Conservation (phyloP, 2,329 filamentous ascomycete species). For the Karstenula rhodostoma region DNA sequence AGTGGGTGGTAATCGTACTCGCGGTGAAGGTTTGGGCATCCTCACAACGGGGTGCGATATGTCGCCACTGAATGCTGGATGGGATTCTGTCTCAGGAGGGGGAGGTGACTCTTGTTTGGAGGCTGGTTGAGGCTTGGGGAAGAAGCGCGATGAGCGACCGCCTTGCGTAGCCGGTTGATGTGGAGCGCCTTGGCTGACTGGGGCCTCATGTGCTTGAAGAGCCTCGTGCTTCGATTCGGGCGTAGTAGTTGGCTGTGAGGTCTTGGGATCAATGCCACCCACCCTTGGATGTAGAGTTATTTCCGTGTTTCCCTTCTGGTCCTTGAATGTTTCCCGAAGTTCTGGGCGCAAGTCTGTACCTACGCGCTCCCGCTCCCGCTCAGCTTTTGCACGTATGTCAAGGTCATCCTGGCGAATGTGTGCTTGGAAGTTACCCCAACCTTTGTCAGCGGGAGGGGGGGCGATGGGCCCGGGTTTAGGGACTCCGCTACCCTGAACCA, state of each 20-base stretch:
- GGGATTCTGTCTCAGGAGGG: slow-evolving; percentile 75
- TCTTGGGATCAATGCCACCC: slow-evolving; percentile 28
- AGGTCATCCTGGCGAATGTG: slow-evolving; percentile 43
- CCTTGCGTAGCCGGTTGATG: slow-evolving; percentile 36
- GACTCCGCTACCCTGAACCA: slow-evolving; percentile 25
- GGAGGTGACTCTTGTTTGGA: slow-evolving; percentile 51
- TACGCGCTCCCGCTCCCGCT: slow-evolving; percentile 38
- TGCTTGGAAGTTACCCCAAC: slow-evolving; percentile 44
- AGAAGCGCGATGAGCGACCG: slow-evolving; percentile 48
- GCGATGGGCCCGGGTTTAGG: slow-evolving; percentile 39
- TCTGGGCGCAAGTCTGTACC: slow-evolving; percentile 42
- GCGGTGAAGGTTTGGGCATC: slow-evolving; percentile 73
- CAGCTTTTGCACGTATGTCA: slow-evolving; percentile 32
- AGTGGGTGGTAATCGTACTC: slow-evolving; percentile 80
- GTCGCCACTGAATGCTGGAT: slow-evolving; percentile 77
- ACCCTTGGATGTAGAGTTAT: slow-evolving; percentile 39
- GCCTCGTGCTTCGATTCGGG: slow-evolving; percentile 40
- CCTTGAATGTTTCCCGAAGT: slow-evolving; percentile 43
- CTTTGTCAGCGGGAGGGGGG: slow-evolving; percentile 36
- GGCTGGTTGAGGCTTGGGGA: slow-evolving; percentile 41
- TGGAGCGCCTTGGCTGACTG: slow-evolving; percentile 31
- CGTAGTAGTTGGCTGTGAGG: slow-evolving; percentile 16
- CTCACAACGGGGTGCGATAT: slow-evolving; percentile 71
- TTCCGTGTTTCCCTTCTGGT: slow-evolving; percentile 40
- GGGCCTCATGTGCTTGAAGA: slow-evolving; percentile 33